These are phyloP conservation scores for Penicillium argentinense DNA, from an alignment of 495 filamentous ascomycete species.

Conservation along the genomic window DNA sequence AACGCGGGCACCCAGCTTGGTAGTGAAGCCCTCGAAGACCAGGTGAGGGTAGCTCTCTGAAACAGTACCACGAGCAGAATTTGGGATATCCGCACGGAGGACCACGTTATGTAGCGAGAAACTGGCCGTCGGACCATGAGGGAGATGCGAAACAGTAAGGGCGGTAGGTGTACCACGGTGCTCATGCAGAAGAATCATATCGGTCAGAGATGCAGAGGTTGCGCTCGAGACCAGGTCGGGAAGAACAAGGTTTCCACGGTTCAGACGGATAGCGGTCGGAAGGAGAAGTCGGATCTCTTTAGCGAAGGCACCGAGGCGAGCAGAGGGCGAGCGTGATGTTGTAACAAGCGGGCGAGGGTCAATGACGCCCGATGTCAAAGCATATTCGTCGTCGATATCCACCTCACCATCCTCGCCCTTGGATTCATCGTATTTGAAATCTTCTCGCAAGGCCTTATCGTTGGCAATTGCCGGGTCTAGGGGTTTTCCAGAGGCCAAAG, in stretches of 20 bases:
- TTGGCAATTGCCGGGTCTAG: constrained; percentile 85
- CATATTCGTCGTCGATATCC: constrained; percentile 95
- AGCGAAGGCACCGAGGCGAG: constrained; percentile 81
- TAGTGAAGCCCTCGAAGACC: constrained; percentile 92
- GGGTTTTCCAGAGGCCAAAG: constrained; percentile 81
- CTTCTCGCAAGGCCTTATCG: constrained; percentile 79
- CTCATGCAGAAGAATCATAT: constrained; percentile 88
- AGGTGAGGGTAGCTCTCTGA: constrained; percentile 92
- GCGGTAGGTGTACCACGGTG: constrained; percentile 92
- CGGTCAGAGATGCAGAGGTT: constrained; percentile 72
- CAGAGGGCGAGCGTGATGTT: constrained; percentile 83
- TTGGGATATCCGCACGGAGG: constrained; percentile 89
- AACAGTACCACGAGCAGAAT: constrained; percentile 82
- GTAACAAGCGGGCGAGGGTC: constrained; percentile 91
- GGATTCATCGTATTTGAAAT: constrained; percentile 93
- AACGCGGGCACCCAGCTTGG: constrained; percentile 76
- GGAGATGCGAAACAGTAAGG: constrained; percentile 85
- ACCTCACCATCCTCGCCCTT: constrained; percentile 48
- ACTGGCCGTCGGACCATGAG: constrained; percentile 88
- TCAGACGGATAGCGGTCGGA: constrained; percentile 85
- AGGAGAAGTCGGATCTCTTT: constrained; percentile 93
- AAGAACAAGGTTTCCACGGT: constrained; percentile 86
- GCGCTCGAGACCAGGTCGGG: constrained; percentile 81
- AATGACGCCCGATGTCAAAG: constrained; percentile 76
- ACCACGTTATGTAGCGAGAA: constrained; percentile 95